A percentile compares a stretch with the other conserved stretches of the same genome.
phyloP scores from a whole-genome alignment of 106 monocot genomes.

The Dendrobium officinale region DNA sequence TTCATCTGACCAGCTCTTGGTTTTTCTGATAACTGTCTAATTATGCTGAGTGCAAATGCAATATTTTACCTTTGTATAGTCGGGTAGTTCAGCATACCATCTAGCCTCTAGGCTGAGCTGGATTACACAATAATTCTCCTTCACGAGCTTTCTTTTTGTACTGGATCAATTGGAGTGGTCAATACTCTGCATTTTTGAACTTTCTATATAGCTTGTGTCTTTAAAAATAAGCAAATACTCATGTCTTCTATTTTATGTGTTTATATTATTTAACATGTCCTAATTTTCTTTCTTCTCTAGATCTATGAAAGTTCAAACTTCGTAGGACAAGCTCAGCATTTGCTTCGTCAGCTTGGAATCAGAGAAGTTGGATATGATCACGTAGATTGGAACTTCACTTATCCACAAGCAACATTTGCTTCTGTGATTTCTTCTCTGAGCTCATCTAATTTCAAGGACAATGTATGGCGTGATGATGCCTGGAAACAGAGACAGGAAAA shows the following conservation, averaged over 20 bases:
- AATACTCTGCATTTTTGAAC: neutral
- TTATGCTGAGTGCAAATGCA: too few relatives aligned
- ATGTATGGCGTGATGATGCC: constrained; percentile 1
- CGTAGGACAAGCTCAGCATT: constrained; percentile 29
- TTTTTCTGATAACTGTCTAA: too few relatives aligned
- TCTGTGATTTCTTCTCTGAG: constrained; percentile 9
- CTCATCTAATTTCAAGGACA: constrained; percentile 10
- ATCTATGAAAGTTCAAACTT: constrained; percentile 53
- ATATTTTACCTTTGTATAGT: too few relatives aligned
- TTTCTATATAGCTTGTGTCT: neutral
- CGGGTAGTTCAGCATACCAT: too few relatives aligned
- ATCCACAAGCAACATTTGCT: constrained; percentile 13
- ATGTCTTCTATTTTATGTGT: neutral
- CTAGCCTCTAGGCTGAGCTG: too few relatives aligned
- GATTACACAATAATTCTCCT: too few relatives aligned
- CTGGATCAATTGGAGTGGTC: too few relatives aligned
- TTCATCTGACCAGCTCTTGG: too few relatives aligned
- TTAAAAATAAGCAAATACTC: neutral
- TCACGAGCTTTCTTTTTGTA: too few relatives aligned
- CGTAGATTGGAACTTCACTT: constrained; percentile 1
- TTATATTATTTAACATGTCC: neutral
- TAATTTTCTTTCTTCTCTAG: constrained; percentile 21
- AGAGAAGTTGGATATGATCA: constrained; percentile 6
- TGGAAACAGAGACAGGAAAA: constrained; percentile 4
- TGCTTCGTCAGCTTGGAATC: constrained; percentile 17